Base-by-base conservation (phyloP, 2,329 filamentous ascomycete genomes). In the Aspergillus chevalieri region DNA sequence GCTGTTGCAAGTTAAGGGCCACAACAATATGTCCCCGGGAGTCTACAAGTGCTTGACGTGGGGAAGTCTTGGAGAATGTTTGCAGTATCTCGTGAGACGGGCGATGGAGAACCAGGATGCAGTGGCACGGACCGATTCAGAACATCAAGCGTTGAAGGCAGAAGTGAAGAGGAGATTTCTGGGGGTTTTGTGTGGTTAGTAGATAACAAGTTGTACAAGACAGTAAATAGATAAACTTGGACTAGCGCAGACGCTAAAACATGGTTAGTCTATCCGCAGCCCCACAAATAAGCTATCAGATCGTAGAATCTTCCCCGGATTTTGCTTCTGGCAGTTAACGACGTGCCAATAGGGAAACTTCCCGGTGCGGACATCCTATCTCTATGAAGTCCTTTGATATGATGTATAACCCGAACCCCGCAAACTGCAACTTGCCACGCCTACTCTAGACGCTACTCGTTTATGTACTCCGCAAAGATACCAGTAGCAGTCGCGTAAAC, bases 1-100 rank as follows among this genome's bases (percentile, higher is more conserved):
- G 3, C 65, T 83, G 0, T 65, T 83, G 19, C 70, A 75, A 38
- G 61, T 71, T 26, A 69, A 68, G 52, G 65, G 66, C 19, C 36
- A 55, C 26, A 59, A 60, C 24, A 60, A 56, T 2, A 50, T 51
- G 14, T 74, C 75, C 9, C 33, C 33, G 44, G 42, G 9, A 19
- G 76, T 78, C 2, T 78, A 76, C 59, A 83, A 83, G 66, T 77
- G 75, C 54, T 74, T 78, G 45, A 75, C 76, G 3, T 83, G 79
- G 79, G 80, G 80, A 1, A 74, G 67, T 3, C 74, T 80, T 63
- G 70, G 69, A 3, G 88, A 95, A 73, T 95, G 91, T 69, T 82
- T 95, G 57, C 87, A 89, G 67, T 95, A 85, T 66, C 68, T 86
- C 42, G 62, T 81, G 33, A 63, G 80, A 38, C 60, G 79, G 44